Base-by-base conservation (phyloP, 2,329 filamentous ascomycete species). In the Bretziella fagacearum region DNA sequence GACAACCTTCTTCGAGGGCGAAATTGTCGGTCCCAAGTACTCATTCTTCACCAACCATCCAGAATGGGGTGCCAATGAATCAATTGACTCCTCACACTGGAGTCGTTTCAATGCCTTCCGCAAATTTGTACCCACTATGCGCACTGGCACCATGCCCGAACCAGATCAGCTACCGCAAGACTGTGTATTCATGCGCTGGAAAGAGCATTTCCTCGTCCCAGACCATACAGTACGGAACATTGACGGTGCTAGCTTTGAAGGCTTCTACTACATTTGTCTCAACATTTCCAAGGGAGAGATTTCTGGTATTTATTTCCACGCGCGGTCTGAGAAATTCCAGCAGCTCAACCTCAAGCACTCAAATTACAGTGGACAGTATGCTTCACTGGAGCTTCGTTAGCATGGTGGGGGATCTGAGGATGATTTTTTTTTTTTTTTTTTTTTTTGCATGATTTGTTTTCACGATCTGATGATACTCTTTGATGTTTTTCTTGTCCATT, bases 251-350 rank as follows among this genome's bases (percentile, higher is more conserved):
- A 96, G 89, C 58, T 98, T 96, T 51, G 91, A 98, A 59, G 91
- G 91, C 0, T 98, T 98, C 60, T 98, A 96, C 61, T 98, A 98
- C 59, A 96, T 98, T 54, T 95, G 87, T 65, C 96, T 96, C 67
- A 94, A 96, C 62, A 89, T 96, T 63, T 67, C 85, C 42, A 74
- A 79, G 53, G 91, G 89, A 6, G 79, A 74, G 53, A 82, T 98
- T 33, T 87, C 78, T 58, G 91, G 91, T 15, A 94, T 96, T 50
- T 98, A 98, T 64, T 98, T 94, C 61, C 91, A 98, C 65, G 83
- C 84, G 10, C 94, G 93, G 67, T 96, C 87, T 65, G 89, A 96
- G 67, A 94, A 89, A 84, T 93, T 89, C 61, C 91, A 98, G 64
- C 85, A 94, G 62, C 69, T 96, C 55, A 84, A 94, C 58, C 68